phyloP scores from a whole-genome alignment of 2,329 filamentous ascomycete genomes.

The Xylogone sp. region DNA sequence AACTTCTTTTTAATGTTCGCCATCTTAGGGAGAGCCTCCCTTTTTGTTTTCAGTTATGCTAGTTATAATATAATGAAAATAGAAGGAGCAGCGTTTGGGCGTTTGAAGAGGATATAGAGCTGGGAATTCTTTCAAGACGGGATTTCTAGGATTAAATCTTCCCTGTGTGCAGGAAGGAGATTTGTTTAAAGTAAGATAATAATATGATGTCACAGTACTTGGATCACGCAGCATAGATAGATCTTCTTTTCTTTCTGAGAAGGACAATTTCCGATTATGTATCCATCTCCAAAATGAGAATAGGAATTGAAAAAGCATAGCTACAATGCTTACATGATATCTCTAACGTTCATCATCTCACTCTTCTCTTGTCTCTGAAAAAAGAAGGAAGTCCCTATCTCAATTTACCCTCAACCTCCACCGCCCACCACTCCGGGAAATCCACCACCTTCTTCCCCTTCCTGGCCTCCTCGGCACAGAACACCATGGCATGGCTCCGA shows the following conservation, averaged over 20 bases:
- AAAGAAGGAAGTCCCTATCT: too few species aligned
- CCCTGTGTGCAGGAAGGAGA: neutral
- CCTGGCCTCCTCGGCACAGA: conserved; percentile 88
- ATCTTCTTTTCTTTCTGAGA: too few species aligned
- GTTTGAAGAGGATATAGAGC: neutral
- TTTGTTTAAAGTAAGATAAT: too few species aligned
- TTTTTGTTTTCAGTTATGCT: too few species aligned
- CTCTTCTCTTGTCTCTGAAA: too few species aligned
- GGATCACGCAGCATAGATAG: too few species aligned
- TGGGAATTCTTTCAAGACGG: neutral
- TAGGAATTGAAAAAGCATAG: too few species aligned
- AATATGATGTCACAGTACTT: neutral
- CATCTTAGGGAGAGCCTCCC: too few species aligned
- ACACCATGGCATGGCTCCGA: conserved; percentile 88
- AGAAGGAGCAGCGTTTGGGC: neutral
- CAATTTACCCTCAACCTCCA: conserved; percentile 38
- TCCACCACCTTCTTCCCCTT: conserved; percentile 64
- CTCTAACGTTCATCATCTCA: too few species aligned
- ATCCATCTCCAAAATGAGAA: too few species aligned
- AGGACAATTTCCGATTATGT: too few species aligned
- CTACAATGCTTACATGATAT: too few species aligned
- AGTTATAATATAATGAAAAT: neutral
- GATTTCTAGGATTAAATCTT: neutral
- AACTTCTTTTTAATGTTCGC: neutral
- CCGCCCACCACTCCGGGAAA: conserved; percentile 74